Base-by-base conservation (phyloP, 768 basidiomycete genomes). In the Lanmaoa pseudosensibilis region DNA sequence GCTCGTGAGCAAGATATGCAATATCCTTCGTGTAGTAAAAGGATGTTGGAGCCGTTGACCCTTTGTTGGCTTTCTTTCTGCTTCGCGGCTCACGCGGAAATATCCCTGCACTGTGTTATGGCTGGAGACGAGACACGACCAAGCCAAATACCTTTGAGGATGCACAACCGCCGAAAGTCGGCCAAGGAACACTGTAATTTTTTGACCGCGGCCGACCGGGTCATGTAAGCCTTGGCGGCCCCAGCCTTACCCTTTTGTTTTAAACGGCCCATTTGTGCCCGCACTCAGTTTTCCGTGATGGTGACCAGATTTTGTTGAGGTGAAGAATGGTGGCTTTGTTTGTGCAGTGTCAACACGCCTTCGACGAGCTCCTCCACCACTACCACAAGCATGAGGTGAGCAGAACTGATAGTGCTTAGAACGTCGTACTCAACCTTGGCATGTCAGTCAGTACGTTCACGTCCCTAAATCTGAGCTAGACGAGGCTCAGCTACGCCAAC, bases 21-120 rank as follows among this genome's bases (percentile, higher is more conserved):
- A 99, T 96, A 69, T 99, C 97, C 76, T 99, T 99, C 27, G 92
- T 79, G 71, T 98, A 98, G 77, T 99, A 99, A 77, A 98, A 99
- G 3, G 94, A 93, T 1, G 97, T 94, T 5, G 95, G 94, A 0
- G 93, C 95, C 50, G 94, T 94, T 4, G 93, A 96, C 2, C 96
- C 97, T 72, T 97, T 98, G 78, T 98, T 98, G 37, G 96, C 97
- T 60, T 86, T 85, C 72, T 98, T 99, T 65, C 84, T 86, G 74
- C 84, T 87, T 45, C 86, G 84, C 25, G 97, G 97, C 72, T 99
- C 97, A 52, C 96, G 91, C 60, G 97, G 97, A 72, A 96, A 98
- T 66, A 99, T 96, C 13, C 96, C 95, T 98, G 55, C 21, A 46
- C 50, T 49, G 44, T 23, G 51, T 69, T 41, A 68, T 54, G 34